phyloP scores from a whole-genome alignment of 768 basidiomycete species.

The Boletus pseudopeckii region DNA sequence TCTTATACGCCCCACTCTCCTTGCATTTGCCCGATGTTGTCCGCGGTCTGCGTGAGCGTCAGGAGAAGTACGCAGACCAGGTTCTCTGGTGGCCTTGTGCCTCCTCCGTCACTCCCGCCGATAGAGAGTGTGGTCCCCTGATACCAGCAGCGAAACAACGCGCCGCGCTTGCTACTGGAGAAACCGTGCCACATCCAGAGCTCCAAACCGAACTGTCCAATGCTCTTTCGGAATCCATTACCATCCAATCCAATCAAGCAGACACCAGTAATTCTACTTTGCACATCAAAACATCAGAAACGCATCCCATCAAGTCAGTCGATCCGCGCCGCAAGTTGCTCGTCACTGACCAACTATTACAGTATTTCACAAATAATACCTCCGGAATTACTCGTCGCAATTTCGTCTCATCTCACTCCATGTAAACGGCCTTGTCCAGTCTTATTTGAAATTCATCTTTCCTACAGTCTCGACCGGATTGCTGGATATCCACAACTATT shows the following conservation, averaged over 20 bases:
- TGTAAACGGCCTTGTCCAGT: slow-evolving; percentile 22
- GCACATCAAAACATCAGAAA: slow-evolving; percentile 64
- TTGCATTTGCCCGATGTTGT: slow-evolving; percentile 59
- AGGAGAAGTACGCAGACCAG: slow-evolving; percentile 37
- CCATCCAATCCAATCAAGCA: background rate
- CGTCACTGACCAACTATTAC: slow-evolving; percentile 3
- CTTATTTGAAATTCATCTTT: slow-evolving; percentile 35
- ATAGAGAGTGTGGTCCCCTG: slow-evolving; percentile 2
- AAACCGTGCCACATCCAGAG: slow-evolving; percentile 16
- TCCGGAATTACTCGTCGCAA: slow-evolving; percentile 41
- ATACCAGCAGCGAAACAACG: slow-evolving; percentile 24
- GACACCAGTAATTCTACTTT: background rate
- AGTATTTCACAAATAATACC: slow-evolving; percentile 61
- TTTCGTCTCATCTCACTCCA: slow-evolving; percentile 36
- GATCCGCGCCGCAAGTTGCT: background rate
- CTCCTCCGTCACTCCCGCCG: background rate
- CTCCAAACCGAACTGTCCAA: slow-evolving; percentile 50
- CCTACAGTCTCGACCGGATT: slow-evolving; percentile 33
- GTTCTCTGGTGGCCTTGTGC: slow-evolving; percentile 50
- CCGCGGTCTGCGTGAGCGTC: slow-evolving; percentile 48
- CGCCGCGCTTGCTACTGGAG: slow-evolving; percentile 20
- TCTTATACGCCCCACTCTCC: slow-evolving; percentile 60
- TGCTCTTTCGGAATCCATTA: slow-evolving; percentile 50
- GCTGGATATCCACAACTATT: slow-evolving; percentile 42
- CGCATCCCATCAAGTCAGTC: slow-evolving; percentile 81